phyloP scores from a whole-genome alignment of 257 asterid species.

The Ballota nigra region DNA sequence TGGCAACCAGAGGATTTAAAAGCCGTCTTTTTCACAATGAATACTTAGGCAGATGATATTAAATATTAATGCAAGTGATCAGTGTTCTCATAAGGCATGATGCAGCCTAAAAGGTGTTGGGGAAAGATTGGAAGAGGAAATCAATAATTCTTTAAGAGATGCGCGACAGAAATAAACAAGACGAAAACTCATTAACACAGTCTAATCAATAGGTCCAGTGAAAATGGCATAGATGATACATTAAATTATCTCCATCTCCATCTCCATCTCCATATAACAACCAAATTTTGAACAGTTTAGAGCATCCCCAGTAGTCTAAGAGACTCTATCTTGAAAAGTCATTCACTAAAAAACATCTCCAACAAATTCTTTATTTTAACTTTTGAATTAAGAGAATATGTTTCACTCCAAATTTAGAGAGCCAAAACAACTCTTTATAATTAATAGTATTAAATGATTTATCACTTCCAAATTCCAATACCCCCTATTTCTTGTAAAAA shows the following conservation, averaged over 20 bases:
- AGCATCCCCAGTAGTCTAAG: not conserved
- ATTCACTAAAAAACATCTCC: not conserved
- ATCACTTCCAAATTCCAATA: too few relatives aligned
- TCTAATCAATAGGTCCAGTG: not conserved
- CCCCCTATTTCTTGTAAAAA: too few relatives aligned
- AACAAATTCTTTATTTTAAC: too few relatives aligned
- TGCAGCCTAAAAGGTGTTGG: not conserved
- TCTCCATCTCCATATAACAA: not conserved
- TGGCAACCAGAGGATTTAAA: not conserved
- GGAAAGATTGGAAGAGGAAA: conserved; percentile 3
- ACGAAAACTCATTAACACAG: not conserved
- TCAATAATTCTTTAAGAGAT: not conserved
- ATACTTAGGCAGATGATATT: not conserved
- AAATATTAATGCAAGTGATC: conserved; percentile 4
- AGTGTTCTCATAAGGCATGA: not conserved
- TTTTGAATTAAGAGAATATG: too few relatives aligned
- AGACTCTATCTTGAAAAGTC: not conserved
- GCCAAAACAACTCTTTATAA: too few relatives aligned
- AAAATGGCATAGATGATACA: not conserved
- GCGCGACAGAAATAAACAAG: not conserved
- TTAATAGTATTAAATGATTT: too few relatives aligned
- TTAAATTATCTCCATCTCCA: not conserved
- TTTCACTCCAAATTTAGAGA: too few relatives aligned
- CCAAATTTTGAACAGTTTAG: not conserved
- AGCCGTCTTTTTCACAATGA: not conserved